Conservation (phyloP, 2,329 filamentous ascomycete species). For the Plectosphaerella cucumerina region DNA sequence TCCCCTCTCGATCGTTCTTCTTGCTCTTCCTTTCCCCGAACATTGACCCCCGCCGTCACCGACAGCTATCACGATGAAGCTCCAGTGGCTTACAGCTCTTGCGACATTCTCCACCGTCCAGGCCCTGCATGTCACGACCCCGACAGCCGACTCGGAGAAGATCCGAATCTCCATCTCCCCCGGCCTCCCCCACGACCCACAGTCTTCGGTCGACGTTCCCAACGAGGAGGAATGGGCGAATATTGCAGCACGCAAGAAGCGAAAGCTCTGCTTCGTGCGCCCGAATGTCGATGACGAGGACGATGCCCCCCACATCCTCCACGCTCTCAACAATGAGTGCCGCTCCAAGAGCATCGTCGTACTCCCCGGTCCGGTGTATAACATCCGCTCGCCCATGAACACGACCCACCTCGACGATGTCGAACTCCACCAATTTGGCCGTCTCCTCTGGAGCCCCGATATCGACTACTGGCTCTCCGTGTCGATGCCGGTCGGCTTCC, state of each 20-base stretch:
- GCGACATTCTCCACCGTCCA: too few relatives aligned
- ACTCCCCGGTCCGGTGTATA: constrained; percentile 26
- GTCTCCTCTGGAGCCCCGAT: constrained; percentile 36
- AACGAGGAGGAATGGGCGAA: constrained; percentile 2
- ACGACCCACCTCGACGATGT: constrained; percentile 26
- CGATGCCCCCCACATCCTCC: constrained; percentile 24
- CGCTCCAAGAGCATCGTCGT: constrained; percentile 23
- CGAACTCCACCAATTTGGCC: constrained; percentile 38
- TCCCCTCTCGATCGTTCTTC: too few relatives aligned
- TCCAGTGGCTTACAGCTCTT: too few relatives aligned
- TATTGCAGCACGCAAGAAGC: constrained; percentile 33
- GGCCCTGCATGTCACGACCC: too few relatives aligned
- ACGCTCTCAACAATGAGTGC: constrained; percentile 25
- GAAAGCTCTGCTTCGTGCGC: constrained; percentile 22
- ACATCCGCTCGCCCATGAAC: constrained; percentile 29
- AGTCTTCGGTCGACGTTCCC: background rate
- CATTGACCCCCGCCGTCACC: too few relatives aligned
- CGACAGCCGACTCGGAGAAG: too few relatives aligned
- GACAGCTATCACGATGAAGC: too few relatives aligned
- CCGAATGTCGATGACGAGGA: constrained; percentile 20
- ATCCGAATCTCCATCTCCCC: background rate
- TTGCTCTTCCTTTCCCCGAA: too few relatives aligned
- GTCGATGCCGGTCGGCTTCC: constrained; percentile 47
- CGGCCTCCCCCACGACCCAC: constrained; percentile 1
- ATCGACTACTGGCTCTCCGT: constrained; percentile 48